These are phyloP conservation scores for Fusarium pseudocircinatum DNA, from an alignment of 2,329 filamentous ascomycete species.

Conservation along the genomic window DNA sequence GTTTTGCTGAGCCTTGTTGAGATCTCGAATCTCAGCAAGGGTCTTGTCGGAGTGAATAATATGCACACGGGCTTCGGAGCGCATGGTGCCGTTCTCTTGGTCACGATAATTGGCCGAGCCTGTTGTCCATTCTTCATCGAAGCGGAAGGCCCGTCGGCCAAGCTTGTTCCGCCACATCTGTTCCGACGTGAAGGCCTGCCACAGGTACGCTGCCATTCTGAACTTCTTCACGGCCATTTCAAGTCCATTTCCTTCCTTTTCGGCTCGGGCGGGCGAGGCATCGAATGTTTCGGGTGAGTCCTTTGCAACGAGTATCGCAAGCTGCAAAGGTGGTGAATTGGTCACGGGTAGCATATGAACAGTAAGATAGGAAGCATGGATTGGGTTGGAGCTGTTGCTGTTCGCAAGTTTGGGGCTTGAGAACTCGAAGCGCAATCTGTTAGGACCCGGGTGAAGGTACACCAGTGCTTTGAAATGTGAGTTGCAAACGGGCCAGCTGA, in stretches of 20 bases:
- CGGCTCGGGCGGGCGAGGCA: constrained; percentile 76
- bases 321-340: constrained; percentile 83
- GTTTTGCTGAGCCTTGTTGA: constrained; percentile 83
- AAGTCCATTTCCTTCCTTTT: constrained; percentile 83
- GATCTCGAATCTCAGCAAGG: constrained; percentile 80
- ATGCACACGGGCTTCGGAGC: constrained; percentile 91
- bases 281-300: constrained; percentile 91
- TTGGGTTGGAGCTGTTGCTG: constrained; percentile 70
- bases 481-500: constrained; percentile 85
- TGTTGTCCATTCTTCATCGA: constrained; percentile 94
- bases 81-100: constrained; percentile 74
- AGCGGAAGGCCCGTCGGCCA: constrained; percentile 85
- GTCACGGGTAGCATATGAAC: constrained; percentile 87
- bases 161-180: constrained; percentile 94
- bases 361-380: constrained; percentile 82
- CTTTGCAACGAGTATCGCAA: constrained; percentile 86
- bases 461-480: constrained; percentile 93
- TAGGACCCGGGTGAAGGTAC: constrained; percentile 90
- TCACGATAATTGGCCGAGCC: constrained; percentile 84
- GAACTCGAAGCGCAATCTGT: constrained; percentile 89
- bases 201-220: constrained; percentile 93
- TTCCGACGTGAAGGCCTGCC: constrained; percentile 97
- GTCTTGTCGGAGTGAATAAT: constrained; percentile 85
- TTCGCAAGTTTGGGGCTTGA: constrained; percentile 81
- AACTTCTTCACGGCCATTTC: constrained; percentile 88